A percentile compares a stretch with the other conserved stretches of the same genome.
Evolutionary conservation across 2,329 filamentous ascomycete species (phyloP).

Genomic region (Rhynchosporium secalis): DNA sequence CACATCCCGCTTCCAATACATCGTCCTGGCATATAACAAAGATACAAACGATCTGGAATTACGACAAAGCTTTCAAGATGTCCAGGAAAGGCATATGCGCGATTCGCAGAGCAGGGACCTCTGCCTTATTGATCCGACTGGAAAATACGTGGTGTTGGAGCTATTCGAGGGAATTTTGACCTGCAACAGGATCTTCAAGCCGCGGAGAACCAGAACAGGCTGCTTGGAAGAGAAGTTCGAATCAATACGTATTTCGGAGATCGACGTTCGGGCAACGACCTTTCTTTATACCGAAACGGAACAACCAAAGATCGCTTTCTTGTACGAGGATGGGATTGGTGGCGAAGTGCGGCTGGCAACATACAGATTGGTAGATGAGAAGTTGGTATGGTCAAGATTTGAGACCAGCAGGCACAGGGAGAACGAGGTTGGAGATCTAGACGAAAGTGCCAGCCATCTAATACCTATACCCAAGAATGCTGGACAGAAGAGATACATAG

Average conservation of each 20-base stretch:
- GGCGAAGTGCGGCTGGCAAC: constrained; percentile 57
- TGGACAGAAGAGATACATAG: constrained; percentile 60
- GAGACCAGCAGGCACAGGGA: constrained; percentile 57
- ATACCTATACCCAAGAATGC: constrained; percentile 62
- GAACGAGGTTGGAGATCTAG: constrained; percentile 53
- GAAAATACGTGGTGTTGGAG: constrained; percentile 65
- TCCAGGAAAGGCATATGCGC: constrained; percentile 61
- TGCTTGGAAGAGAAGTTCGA: constrained; percentile 59
- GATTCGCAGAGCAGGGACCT: constrained; percentile 82
- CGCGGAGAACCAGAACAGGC: constrained; percentile 52
- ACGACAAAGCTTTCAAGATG: constrained; percentile 51
- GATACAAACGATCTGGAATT: constrained; percentile 53
- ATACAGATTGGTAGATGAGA: constrained; percentile 61
- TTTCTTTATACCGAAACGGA: constrained; percentile 60
- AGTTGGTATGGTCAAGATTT: constrained; percentile 54
- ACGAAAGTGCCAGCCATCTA: constrained; percentile 58
- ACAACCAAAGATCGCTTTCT: constrained; percentile 61
- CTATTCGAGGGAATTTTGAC: constrained; percentile 69
- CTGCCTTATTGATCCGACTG: constrained; percentile 80
- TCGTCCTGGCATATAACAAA: constrained; percentile 81
- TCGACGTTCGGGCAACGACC: constrained; percentile 64
- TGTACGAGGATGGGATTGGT: constrained; percentile 64
- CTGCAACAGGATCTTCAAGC: constrained; percentile 59
- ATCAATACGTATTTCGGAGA: constrained; percentile 62
- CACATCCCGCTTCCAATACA: constrained; percentile 87